These are phyloP conservation scores for Kodamaea kaohsiungensis DNA, from an alignment of 805 yeast species.

Conservation along the genomic window DNA sequence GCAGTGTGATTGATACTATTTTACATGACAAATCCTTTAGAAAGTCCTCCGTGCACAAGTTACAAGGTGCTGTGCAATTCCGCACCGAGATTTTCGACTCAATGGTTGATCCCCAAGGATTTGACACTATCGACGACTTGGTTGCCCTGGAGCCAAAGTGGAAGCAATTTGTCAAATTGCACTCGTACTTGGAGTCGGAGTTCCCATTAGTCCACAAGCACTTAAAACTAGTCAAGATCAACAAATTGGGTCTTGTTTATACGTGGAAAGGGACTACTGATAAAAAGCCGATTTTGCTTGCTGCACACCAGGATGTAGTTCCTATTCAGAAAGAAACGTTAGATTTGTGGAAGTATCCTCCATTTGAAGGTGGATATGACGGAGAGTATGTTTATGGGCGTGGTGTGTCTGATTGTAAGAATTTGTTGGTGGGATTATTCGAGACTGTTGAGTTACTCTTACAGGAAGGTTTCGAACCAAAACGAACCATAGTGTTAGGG, in stretches of 20 bases:
- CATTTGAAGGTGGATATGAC: constrained; percentile 37
- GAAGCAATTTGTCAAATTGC: constrained; percentile 25
- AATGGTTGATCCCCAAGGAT: constrained; percentile 28
- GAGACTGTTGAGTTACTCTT: constrained; percentile 38
- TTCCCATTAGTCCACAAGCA: constrained; percentile 36
- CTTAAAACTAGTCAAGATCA: constrained; percentile 34
- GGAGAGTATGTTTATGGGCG: constrained; percentile 36
- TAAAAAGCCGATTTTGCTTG: constrained; percentile 37
- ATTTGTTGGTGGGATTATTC: constrained; percentile 43
- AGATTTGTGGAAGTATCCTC: constrained; percentile 39
- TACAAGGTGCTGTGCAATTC: constrained; percentile 28
- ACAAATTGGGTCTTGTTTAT: constrained; percentile 37
- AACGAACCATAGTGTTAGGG: constrained; percentile 45
- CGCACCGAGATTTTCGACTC: constrained; percentile 36
- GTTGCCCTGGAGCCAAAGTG: constrained; percentile 19
- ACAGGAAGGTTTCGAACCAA: constrained; percentile 38
- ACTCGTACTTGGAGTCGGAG: constrained; percentile 29
- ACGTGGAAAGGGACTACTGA: constrained; percentile 36
- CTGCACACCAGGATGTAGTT: constrained; percentile 46
- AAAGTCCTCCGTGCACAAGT: constrained; percentile 21
- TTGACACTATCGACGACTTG: constrained; percentile 26
- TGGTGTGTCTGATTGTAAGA: constrained; percentile 42
- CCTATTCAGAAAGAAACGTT: constrained; percentile 42
- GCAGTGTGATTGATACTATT: constrained; percentile 23
- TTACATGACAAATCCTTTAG: constrained; percentile 27